These are phyloP conservation scores for Hypomontagnella monticulosa DNA, from an alignment of 495 filamentous ascomycete species.

Conservation along the genomic window DNA sequence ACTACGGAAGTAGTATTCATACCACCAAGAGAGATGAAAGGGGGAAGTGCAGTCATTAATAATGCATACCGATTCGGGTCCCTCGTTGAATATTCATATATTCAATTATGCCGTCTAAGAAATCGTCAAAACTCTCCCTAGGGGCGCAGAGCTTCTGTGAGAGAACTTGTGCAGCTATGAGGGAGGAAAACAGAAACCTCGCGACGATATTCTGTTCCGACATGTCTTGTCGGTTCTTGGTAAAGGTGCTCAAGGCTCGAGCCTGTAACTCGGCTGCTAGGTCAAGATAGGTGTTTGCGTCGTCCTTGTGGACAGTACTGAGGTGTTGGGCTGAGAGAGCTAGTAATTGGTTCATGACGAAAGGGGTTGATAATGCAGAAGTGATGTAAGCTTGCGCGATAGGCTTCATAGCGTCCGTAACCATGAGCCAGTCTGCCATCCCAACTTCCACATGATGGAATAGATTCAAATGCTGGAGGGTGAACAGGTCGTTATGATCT, in stretches of 20 bases:
- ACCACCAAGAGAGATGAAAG: too few relatives aligned
- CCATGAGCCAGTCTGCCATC: neutral
- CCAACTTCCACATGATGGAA: neutral
- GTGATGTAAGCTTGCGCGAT: conserved; percentile 2
- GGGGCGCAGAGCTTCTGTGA: too few relatives aligned
- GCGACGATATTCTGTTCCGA: neutral
- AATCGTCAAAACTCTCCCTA: too few relatives aligned
- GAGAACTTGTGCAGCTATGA: too few relatives aligned
- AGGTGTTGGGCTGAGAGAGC: conserved; percentile 54
- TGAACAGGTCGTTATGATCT: neutral
- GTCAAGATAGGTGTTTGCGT: conserved; percentile 46
- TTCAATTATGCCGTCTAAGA: too few relatives aligned
- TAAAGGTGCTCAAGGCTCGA: conserved; percentile 53
- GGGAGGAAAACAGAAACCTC: too few relatives aligned
- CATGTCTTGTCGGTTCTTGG: conserved; percentile 33
- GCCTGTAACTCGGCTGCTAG: conserved; percentile 56
- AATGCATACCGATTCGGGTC: too few relatives aligned
- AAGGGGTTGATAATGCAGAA: conserved; percentile 15
- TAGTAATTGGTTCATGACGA: conserved; percentile 56
- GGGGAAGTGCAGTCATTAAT: too few relatives aligned
- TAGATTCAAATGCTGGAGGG: neutral
- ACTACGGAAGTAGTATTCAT: too few relatives aligned
- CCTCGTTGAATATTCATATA: too few relatives aligned
- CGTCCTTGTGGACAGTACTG: conserved; percentile 42
- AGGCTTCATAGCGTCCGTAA: neutral